Evolutionary conservation across 1,139 yeast genomes (phyloP).

Genomic region (Yamadazyma pseudoaaseri): DNA sequence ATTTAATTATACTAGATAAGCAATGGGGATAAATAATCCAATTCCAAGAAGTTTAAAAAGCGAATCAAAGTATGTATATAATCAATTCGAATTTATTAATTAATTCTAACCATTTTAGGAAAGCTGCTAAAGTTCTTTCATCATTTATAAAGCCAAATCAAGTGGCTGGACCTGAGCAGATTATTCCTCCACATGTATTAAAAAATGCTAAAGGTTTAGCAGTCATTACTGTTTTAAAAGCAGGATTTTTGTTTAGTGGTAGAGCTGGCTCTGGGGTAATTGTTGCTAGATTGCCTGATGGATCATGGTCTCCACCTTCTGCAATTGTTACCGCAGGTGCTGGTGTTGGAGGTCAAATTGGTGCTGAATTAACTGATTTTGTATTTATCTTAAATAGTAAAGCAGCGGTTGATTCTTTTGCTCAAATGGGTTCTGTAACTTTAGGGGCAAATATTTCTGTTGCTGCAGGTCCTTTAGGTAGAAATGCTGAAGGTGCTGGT

Average conservation of each 20-base stretch:
- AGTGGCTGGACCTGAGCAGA: slow-evolving; percentile 81
- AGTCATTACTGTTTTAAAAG: slow-evolving; percentile 85
- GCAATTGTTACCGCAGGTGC: slow-evolving; percentile 97
- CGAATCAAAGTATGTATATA: slow-evolving; percentile 71
- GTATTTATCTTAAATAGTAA: slow-evolving; percentile 85
- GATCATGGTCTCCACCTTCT: slow-evolving; percentile 97
- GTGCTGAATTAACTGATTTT: slow-evolving; percentile 95
- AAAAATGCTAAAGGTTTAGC: slow-evolving; percentile 94
- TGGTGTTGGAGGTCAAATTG: slow-evolving; percentile 97
- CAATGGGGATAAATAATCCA: slow-evolving; percentile 82
- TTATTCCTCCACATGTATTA: slow-evolving; percentile 86
- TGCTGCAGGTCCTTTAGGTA: slow-evolving; percentile 98
- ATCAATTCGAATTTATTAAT: neutral
- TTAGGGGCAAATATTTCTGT: slow-evolving; percentile 93
- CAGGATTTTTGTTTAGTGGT: slow-evolving; percentile 94
- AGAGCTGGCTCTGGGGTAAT: slow-evolving; percentile 97
- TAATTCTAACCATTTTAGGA: slow-evolving; percentile 38
- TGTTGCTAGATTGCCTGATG: slow-evolving; percentile 91
- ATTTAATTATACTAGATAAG: slow-evolving; percentile 1
- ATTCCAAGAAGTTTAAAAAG: slow-evolving; percentile 85
- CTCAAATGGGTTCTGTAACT: slow-evolving; percentile 92
- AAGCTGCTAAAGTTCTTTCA: slow-evolving; percentile 92
- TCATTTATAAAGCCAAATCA: slow-evolving; percentile 96
- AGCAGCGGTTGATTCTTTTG: slow-evolving; percentile 90
- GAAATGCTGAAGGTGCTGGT: slow-evolving; percentile 98